Percentiles rank a stretch among this genome's conserved stretches.
Evolutionary conservation across 2,329 filamentous ascomycete genomes (phyloP).

Genomic region (Cordyceps cicadae): DNA sequence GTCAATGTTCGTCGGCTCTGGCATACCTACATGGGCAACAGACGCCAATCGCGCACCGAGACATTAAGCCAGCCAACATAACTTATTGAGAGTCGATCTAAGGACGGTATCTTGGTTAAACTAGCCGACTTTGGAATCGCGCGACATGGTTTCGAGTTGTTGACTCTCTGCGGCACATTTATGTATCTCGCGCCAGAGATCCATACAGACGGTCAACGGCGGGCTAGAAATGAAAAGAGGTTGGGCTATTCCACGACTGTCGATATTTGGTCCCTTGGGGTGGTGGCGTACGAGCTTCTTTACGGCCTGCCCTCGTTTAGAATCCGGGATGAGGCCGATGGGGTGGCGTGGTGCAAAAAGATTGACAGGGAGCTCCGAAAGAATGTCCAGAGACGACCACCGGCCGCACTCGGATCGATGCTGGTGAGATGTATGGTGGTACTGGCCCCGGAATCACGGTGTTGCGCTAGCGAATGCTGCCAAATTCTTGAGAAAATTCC

Average conservation of each 20-base stretch:
- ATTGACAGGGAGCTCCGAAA: neutral
- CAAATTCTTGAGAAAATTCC: too few relatives aligned
- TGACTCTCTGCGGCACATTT: slow-evolving; percentile 78
- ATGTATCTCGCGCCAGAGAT: slow-evolving; percentile 89
- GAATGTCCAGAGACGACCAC: neutral
- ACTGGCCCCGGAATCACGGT: neutral
- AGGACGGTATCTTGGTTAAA: slow-evolving; percentile 49
- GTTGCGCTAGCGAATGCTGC: neutral
- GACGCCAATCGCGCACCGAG: slow-evolving; percentile 67
- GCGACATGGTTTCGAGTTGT: slow-evolving; percentile 89
- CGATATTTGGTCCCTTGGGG: slow-evolving; percentile 86
- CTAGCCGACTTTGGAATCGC: slow-evolving; percentile 23
- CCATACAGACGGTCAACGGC: neutral
- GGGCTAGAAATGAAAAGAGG: neutral
- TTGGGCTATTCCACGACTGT: slow-evolving; percentile 77
- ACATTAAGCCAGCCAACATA: slow-evolving; percentile 88
- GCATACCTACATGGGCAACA: slow-evolving; percentile 13
- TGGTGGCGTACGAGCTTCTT: slow-evolving; percentile 42
- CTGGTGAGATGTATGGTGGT: neutral
- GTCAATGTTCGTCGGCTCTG: slow-evolving; percentile 15
- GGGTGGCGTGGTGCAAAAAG: neutral
- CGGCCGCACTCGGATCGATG: neutral
- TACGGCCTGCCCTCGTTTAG: slow-evolving; percentile 8
- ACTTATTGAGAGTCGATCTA: slow-evolving; percentile 56
- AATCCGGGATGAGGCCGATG: neutral